Evolutionary conservation across 768 basidiomycete genomes (phyloP).

Genomic region (Lentinula boryana): DNA sequence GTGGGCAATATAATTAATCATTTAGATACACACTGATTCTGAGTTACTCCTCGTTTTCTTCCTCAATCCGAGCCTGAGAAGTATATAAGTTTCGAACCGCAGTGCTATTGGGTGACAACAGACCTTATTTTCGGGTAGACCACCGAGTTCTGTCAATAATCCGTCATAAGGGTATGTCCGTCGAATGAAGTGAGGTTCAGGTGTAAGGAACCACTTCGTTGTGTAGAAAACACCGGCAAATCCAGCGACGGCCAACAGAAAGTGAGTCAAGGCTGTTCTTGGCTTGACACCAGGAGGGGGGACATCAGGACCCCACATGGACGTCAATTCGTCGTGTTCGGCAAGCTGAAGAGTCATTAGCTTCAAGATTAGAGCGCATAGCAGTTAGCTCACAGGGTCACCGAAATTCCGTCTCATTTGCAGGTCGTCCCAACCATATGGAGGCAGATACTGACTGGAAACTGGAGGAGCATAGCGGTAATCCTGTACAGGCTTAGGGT

Average conservation of each 20-base stretch:
- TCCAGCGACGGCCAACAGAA: constrained; percentile 52
- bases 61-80: constrained; percentile 7
- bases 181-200: constrained; percentile 58
- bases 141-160: constrained; percentile 72
- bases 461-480: constrained; percentile 69
- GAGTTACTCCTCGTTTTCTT: constrained; percentile 7
- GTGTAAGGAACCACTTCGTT: constrained; percentile 48
- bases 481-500: constrained; percentile 61
- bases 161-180: constrained; percentile 77
- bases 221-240: constrained; percentile 61
- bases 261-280: constrained; percentile 55
- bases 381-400: constrained; percentile 52
- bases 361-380: constrained; percentile 4
- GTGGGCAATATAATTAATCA: neutral
- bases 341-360: constrained; percentile 47
- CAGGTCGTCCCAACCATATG: constrained; percentile 70
- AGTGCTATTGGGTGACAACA: constrained; percentile 9
- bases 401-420: constrained; percentile 78
- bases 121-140: constrained; percentile 75
- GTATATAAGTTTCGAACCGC: neutral
- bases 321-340: constrained; percentile 73
- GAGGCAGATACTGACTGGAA: constrained; percentile 56
- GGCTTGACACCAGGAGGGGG: constrained; percentile 47
- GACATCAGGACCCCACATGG: constrained; percentile 85
- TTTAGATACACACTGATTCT: neutral